Evolutionary conservation across 768 basidiomycete species (phyloP).

Genomic region (Mrakia blollopis): DNA sequence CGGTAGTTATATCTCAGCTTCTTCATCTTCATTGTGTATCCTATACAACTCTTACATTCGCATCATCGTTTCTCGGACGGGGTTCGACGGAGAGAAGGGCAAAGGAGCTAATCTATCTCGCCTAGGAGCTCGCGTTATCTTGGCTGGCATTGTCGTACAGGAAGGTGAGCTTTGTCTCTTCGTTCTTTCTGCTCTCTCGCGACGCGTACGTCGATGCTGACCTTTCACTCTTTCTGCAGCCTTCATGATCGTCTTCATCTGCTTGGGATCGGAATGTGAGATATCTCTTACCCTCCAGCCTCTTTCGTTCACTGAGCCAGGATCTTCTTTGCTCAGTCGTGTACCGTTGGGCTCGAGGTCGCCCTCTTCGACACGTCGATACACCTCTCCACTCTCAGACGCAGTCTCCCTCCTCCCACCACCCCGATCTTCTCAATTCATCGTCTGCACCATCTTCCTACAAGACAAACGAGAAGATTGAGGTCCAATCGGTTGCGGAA

Average conservation of each 20-base stretch:
- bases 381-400: not conserved
- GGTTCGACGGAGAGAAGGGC: not conserved
- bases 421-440: not conserved
- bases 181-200: not conserved
- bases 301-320: not conserved
- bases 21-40: not conserved
- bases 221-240: not conserved
- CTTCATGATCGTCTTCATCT: not conserved
- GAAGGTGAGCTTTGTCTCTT: not conserved
- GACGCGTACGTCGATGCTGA: not conserved
- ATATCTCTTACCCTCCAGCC: not conserved
- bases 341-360: not conserved
- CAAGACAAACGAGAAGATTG: not conserved
- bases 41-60: too few relatives aligned
- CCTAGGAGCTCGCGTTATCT: constrained; percentile 22
- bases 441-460: not conserved
- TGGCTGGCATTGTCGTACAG: not conserved
- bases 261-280: constrained; percentile 1
- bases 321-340: not conserved
- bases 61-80: not conserved
- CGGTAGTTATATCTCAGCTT: not conserved
- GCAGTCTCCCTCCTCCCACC: not conserved
- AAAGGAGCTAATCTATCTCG: too few relatives aligned
- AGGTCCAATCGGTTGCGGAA: not conserved
- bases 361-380: not conserved